These are phyloP conservation scores for Solioccasus polychromus DNA, from an alignment of 768 basidiomycete species.

Conservation along the genomic window DNA sequence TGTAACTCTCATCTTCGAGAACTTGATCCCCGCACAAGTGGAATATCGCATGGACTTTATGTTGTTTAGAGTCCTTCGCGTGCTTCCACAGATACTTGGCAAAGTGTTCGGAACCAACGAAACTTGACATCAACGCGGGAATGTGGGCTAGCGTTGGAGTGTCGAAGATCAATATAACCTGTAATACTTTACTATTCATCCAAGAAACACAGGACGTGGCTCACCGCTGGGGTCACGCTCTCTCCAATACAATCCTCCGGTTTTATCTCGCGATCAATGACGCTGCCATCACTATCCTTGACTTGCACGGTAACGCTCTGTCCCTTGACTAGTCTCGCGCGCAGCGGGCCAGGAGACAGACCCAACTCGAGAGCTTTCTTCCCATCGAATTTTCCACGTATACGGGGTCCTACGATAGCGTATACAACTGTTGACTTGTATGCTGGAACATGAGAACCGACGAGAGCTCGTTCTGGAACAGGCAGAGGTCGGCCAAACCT, in stretches of 20 bases:
- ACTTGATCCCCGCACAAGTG: conserved; percentile 74
- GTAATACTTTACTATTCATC: neutral
- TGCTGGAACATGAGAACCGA: conserved; percentile 14
- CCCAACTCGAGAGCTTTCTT: conserved; percentile 61
- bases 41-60: conserved; percentile 50
- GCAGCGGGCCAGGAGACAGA: conserved; percentile 54
- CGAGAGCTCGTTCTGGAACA: conserved; percentile 15
- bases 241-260: conserved; percentile 63
- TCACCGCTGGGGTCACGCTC: conserved; percentile 47
- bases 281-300: conserved; percentile 41
- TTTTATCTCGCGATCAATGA: conserved; percentile 45
- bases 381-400: conserved; percentile 71
- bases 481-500: conserved; percentile 21
- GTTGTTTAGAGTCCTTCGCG: conserved; percentile 38
- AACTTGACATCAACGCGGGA: conserved; percentile 46
- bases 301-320: conserved; percentile 56
- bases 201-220: conserved; percentile 6
- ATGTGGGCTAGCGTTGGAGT: conserved; percentile 63
- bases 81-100: conserved; percentile 44
- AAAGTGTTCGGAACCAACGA: conserved; percentile 47
- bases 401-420: conserved; percentile 49
- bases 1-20: conserved; percentile 66
- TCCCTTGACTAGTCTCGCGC: conserved; percentile 64
- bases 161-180: conserved; percentile 71
- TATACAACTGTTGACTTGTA: conserved; percentile 46